A percentile compares a stretch with the other conserved stretches of the same genome.
Conservation (phyloP, 371 early-diverging fungal genomes). For the Rhizomucor miehei region DNA sequence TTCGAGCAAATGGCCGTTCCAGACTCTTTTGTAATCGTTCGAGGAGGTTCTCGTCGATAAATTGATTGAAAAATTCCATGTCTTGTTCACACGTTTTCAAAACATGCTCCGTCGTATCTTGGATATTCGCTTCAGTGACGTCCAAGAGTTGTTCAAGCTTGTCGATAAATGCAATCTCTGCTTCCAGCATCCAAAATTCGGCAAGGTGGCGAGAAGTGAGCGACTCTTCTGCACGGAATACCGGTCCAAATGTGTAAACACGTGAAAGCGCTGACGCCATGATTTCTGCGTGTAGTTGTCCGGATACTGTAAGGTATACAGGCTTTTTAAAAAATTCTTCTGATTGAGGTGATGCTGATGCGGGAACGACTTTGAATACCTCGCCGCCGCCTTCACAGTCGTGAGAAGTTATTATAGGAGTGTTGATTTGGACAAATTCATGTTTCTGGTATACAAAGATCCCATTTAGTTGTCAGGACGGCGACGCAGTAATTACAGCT, state of each 20-base stretch:
- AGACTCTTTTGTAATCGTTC: constrained; percentile 34
- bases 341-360: constrained; percentile 19
- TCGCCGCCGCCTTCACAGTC: constrained; percentile 97
- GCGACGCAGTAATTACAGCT: no score
- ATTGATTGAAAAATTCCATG: constrained; percentile 51
- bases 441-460: constrained; percentile 22
- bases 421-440: constrained; percentile 78
- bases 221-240: constrained; percentile 88
- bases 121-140: constrained; percentile 57
- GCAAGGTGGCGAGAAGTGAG: constrained; percentile 84
- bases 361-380: constrained; percentile 62
- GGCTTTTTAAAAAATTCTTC: constrained; percentile 75
- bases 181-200: constrained; percentile 97
- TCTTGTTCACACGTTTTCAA: constrained; percentile 53
- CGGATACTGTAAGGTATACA: constrained; percentile 84
- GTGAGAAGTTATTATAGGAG: constrained; percentile 81
- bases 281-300: constrained; percentile 88
- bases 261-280: constrained; percentile 71
- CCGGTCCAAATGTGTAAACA: constrained; percentile 86
- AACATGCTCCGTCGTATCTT: constrained; percentile 47
- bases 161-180: constrained; percentile 79
- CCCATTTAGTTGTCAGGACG: background rate
- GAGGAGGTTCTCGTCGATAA: constrained; percentile 45
- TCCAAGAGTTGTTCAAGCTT: constrained; percentile 50
- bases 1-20: constrained; percentile 61